Evolutionary conservation across 139 green algal species (phyloP).

Genomic region (Zygnema circumcarinatum): DNA sequence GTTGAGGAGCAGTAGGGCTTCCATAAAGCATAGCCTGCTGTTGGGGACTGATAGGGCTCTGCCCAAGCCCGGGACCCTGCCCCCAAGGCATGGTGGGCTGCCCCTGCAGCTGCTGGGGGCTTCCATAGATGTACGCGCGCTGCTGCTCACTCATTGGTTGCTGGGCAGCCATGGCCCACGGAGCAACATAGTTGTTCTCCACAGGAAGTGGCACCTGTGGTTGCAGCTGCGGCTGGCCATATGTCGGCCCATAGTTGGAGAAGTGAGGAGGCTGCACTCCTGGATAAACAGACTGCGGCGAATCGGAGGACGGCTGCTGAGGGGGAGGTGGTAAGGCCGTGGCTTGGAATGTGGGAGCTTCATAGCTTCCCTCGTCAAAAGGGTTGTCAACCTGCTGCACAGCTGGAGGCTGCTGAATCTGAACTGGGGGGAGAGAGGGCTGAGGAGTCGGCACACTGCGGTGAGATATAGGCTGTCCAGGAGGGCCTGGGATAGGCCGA

Average conservation of each 20-base stretch:
- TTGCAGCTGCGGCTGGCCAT: not conserved
- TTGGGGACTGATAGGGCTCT: not conserved
- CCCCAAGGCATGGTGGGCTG: not conserved
- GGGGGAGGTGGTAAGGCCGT: not conserved
- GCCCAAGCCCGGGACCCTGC: not conserved
- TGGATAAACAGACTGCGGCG: not conserved
- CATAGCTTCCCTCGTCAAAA: conserved; percentile 8
- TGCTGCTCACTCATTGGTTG: conserved; percentile 7
- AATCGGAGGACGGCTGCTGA: not conserved
- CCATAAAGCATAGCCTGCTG: not conserved
- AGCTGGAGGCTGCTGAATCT: not conserved
- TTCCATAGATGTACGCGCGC: conserved; percentile 14
- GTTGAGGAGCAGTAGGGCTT: not conserved
- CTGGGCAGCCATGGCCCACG: conserved; percentile 3
- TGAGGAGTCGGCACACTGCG: not conserved
- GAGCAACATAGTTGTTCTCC: conserved; percentile 18
- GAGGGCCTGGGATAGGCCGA: conserved; percentile 5
- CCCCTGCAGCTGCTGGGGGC: not conserved
- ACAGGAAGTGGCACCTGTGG: not conserved
- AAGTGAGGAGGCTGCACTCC: not conserved
- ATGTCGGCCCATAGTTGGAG: not conserved
- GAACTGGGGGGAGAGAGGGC: not conserved
- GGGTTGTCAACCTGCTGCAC: conserved; percentile 6
- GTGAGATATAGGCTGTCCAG: not conserved
- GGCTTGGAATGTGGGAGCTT: not conserved